These are phyloP conservation scores for Erigeron canadensis DNA, from an alignment of 129 eudicot species.

Conservation along the genomic window DNA sequence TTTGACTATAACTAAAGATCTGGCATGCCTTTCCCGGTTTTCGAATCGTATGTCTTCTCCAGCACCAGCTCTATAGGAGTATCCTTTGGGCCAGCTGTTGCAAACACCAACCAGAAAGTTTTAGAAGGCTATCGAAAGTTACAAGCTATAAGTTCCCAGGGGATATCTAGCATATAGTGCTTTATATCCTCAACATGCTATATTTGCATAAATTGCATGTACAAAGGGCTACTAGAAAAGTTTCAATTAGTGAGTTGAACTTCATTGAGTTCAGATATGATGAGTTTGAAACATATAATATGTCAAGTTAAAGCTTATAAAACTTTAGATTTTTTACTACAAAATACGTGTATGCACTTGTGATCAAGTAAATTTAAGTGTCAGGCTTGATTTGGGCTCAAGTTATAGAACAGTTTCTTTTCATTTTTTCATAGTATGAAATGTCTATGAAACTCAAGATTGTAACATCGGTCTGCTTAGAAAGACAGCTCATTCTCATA, in stretches of 20 bases:
- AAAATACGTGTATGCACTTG: background rate
- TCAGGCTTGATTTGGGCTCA: background rate
- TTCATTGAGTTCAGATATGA: background rate
- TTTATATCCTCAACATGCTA: too few species aligned
- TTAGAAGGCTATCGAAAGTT: background rate
- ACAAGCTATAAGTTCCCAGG: background rate
- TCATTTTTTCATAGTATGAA: background rate
- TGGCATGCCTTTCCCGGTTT: conserved; percentile 88
- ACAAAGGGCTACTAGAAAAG: background rate
- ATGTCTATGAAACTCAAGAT: background rate
- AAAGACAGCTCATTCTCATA: background rate
- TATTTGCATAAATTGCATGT: background rate
- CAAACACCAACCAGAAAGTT: background rate
- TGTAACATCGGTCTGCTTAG: background rate
- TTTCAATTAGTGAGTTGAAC: background rate
- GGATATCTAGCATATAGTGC: background rate
- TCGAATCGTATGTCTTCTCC: conserved; percentile 74
- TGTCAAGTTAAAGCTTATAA: background rate
- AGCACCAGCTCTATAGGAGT: conserved; percentile 70
- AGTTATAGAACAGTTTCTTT: background rate
- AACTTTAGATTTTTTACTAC: background rate
- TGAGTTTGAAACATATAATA: background rate
- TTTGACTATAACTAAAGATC: conserved; percentile 39
- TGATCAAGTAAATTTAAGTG: background rate
- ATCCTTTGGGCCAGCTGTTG: conserved; percentile 90